A percentile compares a stretch with the other conserved stretches of the same genome.
phyloP scores from a whole-genome alignment of 495 filamentous ascomycete species.

The Venustampulla echinocandica region DNA sequence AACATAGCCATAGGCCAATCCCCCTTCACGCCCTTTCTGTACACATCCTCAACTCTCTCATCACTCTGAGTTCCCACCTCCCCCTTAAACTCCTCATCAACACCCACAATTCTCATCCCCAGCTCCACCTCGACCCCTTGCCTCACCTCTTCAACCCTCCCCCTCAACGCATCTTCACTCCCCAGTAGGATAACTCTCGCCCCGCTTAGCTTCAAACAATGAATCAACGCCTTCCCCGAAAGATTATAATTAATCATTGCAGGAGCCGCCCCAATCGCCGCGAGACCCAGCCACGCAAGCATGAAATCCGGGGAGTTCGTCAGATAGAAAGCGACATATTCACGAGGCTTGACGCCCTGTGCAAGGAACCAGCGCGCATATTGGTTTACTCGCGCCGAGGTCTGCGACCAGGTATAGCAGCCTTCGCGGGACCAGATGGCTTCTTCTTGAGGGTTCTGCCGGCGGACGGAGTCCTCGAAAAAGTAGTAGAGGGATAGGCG shows the following conservation, averaged over 20 bases:
- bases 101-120: constrained; percentile 43
- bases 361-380: constrained; percentile 58
- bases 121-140: constrained; percentile 39
- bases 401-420: constrained; percentile 54
- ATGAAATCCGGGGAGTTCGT: constrained; percentile 62
- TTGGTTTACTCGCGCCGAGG: constrained; percentile 45
- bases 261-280: constrained; percentile 57
- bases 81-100: constrained; percentile 38
- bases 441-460: constrained; percentile 37
- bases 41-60: constrained; percentile 40
- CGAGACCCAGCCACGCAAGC: constrained; percentile 51
- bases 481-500: constrained; percentile 55
- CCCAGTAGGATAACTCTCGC: constrained; percentile 58
- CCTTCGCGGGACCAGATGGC: constrained; percentile 61
- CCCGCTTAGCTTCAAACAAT: constrained; percentile 56
- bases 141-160: constrained; percentile 46
- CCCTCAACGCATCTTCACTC: constrained; percentile 44
- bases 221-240: constrained; percentile 53
- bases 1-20: constrained; percentile 51
- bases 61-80: constrained; percentile 41
- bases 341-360: constrained; percentile 51
- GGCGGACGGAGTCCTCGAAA: constrained; percentile 46
- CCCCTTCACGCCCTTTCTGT: constrained; percentile 37
- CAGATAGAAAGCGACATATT: constrained; percentile 62
- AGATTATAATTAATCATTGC: constrained; percentile 73